Conservation (phyloP, 164 flowering plant genomes). For the Houttuynia cordata region DNA sequence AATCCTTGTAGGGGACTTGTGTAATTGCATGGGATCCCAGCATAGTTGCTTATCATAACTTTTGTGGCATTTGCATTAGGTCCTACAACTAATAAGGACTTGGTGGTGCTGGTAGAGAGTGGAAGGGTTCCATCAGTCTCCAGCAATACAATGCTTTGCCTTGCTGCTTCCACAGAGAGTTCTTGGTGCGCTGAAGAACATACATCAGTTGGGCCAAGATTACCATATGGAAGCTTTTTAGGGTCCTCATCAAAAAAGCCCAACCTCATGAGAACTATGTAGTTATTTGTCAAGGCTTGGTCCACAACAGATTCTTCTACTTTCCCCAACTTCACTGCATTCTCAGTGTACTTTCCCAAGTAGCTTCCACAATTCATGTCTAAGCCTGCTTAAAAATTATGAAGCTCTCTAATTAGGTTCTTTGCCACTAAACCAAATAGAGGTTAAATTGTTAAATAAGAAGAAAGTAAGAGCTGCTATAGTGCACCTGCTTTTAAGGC, state of each 20-base stretch:
- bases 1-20: constrained; percentile 47
- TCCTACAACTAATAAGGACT: constrained; percentile 43
- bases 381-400: constrained; percentile 28
- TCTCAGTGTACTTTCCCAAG: constrained; percentile 27
- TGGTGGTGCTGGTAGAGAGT: constrained; percentile 10
- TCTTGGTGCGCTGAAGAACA: constrained; percentile 30
- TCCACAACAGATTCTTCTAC: constrained; percentile 34
- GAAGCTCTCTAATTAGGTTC: not conserved
- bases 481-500: constrained; percentile 51
- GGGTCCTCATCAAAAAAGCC: constrained; percentile 66
- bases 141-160: constrained; percentile 59
- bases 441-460: not conserved
- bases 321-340: constrained; percentile 33
- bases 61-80: constrained; percentile 50
- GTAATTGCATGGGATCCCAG: constrained; percentile 53
- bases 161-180: constrained; percentile 60
- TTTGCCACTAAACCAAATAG: not conserved
- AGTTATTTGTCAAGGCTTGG: constrained; percentile 36
- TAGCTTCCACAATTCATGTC: constrained; percentile 56
- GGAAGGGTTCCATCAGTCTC: constrained; percentile 42
- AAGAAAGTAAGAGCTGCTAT: not conserved
- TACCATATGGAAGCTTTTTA: constrained; percentile 28
- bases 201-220: constrained; percentile 45
- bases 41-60: constrained; percentile 58
- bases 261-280: constrained; percentile 54